Evolutionary conservation across 2,329 filamentous ascomycete genomes (phyloP).

Genomic region (Magnaporthiopsis rhizophila): DNA sequence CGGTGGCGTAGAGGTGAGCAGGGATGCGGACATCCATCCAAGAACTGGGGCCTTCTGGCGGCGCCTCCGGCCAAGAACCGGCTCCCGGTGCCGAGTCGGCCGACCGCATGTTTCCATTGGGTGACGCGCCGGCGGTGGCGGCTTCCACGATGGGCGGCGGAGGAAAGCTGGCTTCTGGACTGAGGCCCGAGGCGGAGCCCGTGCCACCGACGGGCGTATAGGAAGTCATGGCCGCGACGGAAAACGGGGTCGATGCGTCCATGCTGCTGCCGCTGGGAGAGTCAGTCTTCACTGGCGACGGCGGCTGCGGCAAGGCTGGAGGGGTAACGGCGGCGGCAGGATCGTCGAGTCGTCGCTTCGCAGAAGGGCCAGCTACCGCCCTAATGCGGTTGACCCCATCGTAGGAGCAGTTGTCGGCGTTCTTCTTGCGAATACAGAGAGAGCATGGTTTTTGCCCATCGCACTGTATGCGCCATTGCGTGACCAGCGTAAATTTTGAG

Average conservation of each 20-base stretch:
- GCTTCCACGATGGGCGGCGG: neutral
- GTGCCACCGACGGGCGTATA: neutral
- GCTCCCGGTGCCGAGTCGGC: neutral
- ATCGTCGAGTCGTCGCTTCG: constrained; percentile 3
- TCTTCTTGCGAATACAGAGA: constrained; percentile 6
- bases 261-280: constrained; percentile 2
- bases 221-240: neutral
- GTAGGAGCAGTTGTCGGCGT: constrained; percentile 7
- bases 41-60: neutral
- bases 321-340: neutral
- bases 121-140: neutral
- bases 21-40: constrained; percentile 5
- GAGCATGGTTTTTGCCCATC: constrained; percentile 5
- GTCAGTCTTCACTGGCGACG: neutral
- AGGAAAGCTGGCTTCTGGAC: neutral
- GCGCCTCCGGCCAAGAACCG: neutral
- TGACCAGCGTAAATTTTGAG: neutral
- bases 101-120: neutral
- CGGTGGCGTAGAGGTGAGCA: constrained; percentile 5
- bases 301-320: neutral
- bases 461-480: constrained; percentile 1
- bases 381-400: neutral
- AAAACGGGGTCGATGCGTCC: neutral
- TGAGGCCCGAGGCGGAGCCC: neutral
- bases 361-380: constrained; percentile 1